Percentiles rank a stretch among this genome's conserved stretches.
These are phyloP conservation scores for Mycena alexandri DNA, from an alignment of 768 basidiomycete species.

Conservation along the genomic window DNA sequence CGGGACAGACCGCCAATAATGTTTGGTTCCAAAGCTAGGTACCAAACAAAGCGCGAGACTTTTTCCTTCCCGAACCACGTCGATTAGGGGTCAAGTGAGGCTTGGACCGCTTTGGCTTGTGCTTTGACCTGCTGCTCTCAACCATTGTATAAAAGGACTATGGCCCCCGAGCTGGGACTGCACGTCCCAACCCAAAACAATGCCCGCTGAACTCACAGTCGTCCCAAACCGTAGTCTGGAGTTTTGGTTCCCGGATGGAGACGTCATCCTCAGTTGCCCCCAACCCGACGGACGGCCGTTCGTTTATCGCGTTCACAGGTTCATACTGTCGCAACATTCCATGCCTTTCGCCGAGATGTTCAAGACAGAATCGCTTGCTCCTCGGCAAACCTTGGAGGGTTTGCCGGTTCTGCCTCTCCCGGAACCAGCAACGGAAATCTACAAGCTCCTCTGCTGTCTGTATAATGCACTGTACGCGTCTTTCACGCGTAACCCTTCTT, in stretches of 20 bases:
- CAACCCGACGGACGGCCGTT: not conserved
- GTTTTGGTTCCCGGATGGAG: constrained; percentile 15
- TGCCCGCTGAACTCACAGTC: not conserved
- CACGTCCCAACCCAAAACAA: not conserved
- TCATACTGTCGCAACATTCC: constrained; percentile 15
- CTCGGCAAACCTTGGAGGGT: not conserved
- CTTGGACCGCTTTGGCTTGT: constrained; percentile 1
- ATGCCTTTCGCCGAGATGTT: constrained; percentile 13
- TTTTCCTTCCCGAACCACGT: no score
- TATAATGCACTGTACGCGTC: constrained; percentile 18
- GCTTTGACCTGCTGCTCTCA: constrained; percentile 9
- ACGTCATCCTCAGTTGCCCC: constrained; percentile 4
- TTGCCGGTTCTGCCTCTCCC: constrained; percentile 1
- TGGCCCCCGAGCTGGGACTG: no score
- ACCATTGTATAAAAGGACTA: constrained; percentile 13
- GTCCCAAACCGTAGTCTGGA: not conserved
- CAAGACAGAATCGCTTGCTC: not conserved
- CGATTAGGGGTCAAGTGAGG: no score
- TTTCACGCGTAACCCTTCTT: no score
- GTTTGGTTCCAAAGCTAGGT: not conserved
- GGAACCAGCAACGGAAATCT: constrained; percentile 10
- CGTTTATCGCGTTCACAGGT: constrained; percentile 14
- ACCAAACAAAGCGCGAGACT: constrained; percentile 1
- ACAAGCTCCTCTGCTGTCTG: constrained; percentile 16
- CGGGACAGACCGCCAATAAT: constrained; percentile 19